phyloP scores from a whole-genome alignment of 441 rosid species.

The Erodium trifolium region DNA sequence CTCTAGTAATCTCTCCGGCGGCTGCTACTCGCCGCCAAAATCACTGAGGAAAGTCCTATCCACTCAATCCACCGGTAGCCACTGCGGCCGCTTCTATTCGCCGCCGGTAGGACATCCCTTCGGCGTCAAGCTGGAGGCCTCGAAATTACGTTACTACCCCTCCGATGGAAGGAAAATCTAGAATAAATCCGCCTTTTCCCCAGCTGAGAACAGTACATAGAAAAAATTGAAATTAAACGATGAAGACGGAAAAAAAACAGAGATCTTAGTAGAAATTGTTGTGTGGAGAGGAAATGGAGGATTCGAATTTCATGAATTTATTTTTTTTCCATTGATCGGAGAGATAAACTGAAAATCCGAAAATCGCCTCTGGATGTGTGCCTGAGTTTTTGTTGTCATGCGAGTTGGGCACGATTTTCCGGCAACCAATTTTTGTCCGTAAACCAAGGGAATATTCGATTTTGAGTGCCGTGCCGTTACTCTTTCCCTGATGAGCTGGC shows the following conservation, averaged over 20 bases:
- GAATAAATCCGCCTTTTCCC: not conserved
- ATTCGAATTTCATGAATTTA: not conserved
- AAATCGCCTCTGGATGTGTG: not conserved
- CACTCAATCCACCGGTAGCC: too few species aligned
- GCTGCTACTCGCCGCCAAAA: too few species aligned
- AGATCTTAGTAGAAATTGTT: too few species aligned
- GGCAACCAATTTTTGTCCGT: not conserved
- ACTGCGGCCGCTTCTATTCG: not conserved
- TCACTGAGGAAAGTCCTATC: too few species aligned
- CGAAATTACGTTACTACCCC: not conserved
- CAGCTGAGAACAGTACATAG: not conserved
- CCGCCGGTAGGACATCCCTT: not conserved
- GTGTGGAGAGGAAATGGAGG: not conserved
- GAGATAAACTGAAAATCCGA: not conserved
- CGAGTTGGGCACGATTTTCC: not conserved
- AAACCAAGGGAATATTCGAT: too few species aligned
- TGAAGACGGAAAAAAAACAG: too few species aligned
- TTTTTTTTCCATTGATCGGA: not conserved
- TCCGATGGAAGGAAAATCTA: not conserved
- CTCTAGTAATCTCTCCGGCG: too few species aligned
- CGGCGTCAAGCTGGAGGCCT: not conserved
- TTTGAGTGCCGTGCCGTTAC: too few species aligned
- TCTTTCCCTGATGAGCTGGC: too few species aligned
- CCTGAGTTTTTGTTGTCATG: too few species aligned
- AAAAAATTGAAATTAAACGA: too few species aligned